These are phyloP conservation scores for Eucalyptus sp. DNA, from an alignment of 345 rosid species.

Conservation along the genomic window DNA sequence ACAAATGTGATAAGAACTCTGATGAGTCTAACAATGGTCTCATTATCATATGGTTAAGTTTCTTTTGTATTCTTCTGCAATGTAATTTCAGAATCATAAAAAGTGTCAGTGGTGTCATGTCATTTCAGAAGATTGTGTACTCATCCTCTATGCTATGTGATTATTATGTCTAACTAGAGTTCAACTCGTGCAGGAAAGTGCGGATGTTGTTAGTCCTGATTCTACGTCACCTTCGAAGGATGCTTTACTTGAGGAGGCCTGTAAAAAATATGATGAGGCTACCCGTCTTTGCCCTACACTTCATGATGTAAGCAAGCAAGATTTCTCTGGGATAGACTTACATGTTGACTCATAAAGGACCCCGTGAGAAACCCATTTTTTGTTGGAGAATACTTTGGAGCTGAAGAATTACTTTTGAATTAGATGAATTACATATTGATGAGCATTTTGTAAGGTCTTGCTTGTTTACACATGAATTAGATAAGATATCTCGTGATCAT, in stretches of 20 bases:
- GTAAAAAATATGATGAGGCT: constrained; percentile 93
- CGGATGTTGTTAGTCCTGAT: constrained; percentile 82
- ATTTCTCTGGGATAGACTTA: background rate
- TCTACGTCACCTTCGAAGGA: constrained; percentile 95
- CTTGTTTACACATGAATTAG: background rate
- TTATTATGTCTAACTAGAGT: background rate
- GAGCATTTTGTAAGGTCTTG: background rate
- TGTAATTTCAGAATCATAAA: background rate
- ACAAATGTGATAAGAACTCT: background rate
- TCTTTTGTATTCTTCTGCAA: background rate
- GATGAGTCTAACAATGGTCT: background rate
- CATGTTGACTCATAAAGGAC: background rate
- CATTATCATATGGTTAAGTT: background rate
- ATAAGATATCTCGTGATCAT: background rate
- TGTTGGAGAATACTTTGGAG: background rate
- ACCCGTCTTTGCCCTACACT: constrained; percentile 84
- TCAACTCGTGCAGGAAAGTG: constrained; percentile 72
- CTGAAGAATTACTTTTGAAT: background rate
- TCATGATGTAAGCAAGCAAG: constrained; percentile 64
- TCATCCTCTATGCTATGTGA: background rate
- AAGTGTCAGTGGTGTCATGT: background rate
- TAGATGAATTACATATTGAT: background rate
- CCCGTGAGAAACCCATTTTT: background rate
- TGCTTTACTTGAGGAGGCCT: constrained; percentile 94
- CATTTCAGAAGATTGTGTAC: background rate